Base-by-base conservation (phyloP, 192 early-diverging fungal genomes). In the Coemansia sp. region DNA sequence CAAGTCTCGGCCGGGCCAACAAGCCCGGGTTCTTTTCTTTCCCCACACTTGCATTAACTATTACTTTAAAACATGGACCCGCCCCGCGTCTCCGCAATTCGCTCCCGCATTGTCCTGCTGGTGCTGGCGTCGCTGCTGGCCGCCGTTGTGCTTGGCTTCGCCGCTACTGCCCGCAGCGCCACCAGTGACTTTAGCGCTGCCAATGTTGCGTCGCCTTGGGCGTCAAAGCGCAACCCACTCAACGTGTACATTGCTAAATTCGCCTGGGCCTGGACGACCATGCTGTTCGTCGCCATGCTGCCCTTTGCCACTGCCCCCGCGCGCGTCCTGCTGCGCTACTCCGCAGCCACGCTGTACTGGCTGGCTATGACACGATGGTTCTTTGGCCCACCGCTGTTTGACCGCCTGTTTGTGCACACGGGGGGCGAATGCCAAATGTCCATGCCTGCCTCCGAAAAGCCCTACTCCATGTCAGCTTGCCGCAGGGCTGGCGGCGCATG, bases 201-300 rank as follows among this genome's bases (percentile, higher is more conserved):
- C 39, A 53, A 50, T 34, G 43, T 33, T 18, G 55, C 53, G 13
- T 66, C 76, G 18, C 39, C 40, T 23, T 89, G 92, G 66, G 82
- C 86, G 18, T 84, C 86, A 76, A 94, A 92, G 65, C 73, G 80
- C 43, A 93, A 93, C 77, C 62, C 88, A 53, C 74, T 96, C 50
- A 96, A 96, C 72, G 67, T 70, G 0, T 78, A 86, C 50, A 88
- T 93, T 82, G 93, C 87, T 61, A 96, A 96, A 79, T 74, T 76
- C 31, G 93, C 88, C 14, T 96, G 94, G 94, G 88, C 86, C 36
- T 96, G 94, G 94, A 94, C 94, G 0, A 86, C 87, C 23, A 40
- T 86, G 11, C 77, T 88, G 26, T 88, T 88, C 55, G 39, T 83
- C 18, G 21, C 77, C 9, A 86, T 87, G 55, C 59, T 90, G 4